These are phyloP conservation scores for Noccaea bulbosa DNA, from an alignment of 345 rosid species.

Conservation along the genomic window DNA sequence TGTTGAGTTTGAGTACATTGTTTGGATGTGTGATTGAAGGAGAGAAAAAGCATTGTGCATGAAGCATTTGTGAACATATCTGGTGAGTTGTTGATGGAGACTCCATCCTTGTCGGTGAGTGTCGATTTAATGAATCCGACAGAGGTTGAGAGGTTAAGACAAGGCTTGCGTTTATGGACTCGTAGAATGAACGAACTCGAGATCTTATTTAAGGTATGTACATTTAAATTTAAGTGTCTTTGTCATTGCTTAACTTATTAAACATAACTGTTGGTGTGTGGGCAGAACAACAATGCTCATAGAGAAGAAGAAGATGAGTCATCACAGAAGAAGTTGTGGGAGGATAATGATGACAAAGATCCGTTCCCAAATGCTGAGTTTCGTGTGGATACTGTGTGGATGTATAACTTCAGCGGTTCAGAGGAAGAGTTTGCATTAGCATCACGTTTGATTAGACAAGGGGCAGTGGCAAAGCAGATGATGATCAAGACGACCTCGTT, in stretches of 20 bases:
- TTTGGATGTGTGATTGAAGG: constrained; percentile 25
- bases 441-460: neutral
- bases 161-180: neutral
- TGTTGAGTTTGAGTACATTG: neutral
- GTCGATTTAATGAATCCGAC: constrained; percentile 13
- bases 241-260: too few relatives aligned
- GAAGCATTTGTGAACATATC: constrained; percentile 33
- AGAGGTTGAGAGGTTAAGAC: constrained; percentile 21
- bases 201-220: constrained; percentile 23
- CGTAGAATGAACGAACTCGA: neutral
- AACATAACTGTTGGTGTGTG: neutral
- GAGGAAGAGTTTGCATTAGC: constrained; percentile 12
- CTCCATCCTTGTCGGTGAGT: constrained; percentile 18
- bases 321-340: neutral
- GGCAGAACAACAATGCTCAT: neutral
- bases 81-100: constrained; percentile 19
- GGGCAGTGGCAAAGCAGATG: neutral
- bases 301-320: neutral
- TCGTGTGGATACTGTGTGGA: constrained; percentile 6
- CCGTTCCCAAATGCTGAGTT: neutral
- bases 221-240: neutral
- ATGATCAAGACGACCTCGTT: constrained; percentile 48
- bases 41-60: neutral
- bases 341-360: neutral
- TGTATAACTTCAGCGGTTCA: constrained; percentile 18